A percentile compares a stretch with the other conserved stretches of the same genome.
Conservation (phyloP, 2,329 filamentous ascomycete species). For the Penicillium hesseltinei region DNA sequence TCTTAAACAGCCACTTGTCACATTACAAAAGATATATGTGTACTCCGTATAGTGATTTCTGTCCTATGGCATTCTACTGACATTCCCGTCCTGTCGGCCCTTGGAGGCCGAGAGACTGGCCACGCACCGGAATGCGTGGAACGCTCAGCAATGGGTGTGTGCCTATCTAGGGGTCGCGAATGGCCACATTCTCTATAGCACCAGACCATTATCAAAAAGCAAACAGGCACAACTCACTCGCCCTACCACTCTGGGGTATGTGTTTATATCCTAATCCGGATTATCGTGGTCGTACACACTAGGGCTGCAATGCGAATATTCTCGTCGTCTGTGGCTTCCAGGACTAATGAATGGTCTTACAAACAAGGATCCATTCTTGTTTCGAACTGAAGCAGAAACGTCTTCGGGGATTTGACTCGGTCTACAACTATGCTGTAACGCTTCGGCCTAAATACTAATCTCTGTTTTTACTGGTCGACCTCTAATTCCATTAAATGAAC, state of each 20-base stretch:
- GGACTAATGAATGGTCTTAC: background rate
- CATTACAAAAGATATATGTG: background rate
- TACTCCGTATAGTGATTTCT: background rate
- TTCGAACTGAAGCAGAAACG: conserved; percentile 6
- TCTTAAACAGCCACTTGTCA: background rate
- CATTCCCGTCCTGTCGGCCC: conserved; percentile 13
- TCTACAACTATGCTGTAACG: background rate
- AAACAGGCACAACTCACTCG: background rate
- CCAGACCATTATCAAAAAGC: background rate
- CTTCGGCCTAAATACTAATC: conserved; percentile 1
- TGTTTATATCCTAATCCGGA: background rate
- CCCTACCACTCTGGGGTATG: conserved; percentile 4
- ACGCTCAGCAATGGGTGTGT: background rate
- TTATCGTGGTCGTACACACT: background rate
- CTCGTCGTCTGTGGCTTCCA: background rate
- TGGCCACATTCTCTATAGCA: conserved; percentile 14
- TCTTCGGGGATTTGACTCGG: background rate
- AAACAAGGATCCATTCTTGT: conserved; percentile 10
- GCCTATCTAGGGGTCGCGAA: conserved; percentile 11
- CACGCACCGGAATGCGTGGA: conserved; percentile 15
- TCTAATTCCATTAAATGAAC: background rate
- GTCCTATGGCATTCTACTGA: conserved; percentile 7
- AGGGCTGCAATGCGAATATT: background rate
- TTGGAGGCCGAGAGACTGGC: background rate
- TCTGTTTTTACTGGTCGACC: background rate